Base-by-base conservation (phyloP, 2,329 filamentous ascomycete genomes). In the Penicillium sp. region DNA sequence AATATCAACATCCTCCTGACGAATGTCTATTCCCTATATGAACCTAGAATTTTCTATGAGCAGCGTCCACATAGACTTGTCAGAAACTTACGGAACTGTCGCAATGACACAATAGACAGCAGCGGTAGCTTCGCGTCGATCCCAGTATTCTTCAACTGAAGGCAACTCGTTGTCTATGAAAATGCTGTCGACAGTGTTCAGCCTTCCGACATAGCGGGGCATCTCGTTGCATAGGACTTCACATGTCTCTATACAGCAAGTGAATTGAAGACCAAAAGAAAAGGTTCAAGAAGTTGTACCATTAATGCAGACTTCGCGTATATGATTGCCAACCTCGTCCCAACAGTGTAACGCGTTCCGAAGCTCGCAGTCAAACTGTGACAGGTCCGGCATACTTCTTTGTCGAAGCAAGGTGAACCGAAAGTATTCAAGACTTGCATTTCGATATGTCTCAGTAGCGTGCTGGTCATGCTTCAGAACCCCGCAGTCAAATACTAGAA, bases 131-230 rank as follows among this genome's bases (percentile, higher is more conserved):
- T 50, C 54, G 10, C 54, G 54, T 14, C 54, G 44, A 11, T 41
- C 33, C 54, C 54, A 56, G 36, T 56, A 56, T 40, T 56, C 19
- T n/a, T 56, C 27, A 9, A 50, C 13, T 14, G 54, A 50, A 3
- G 54, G 54, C 18, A 47, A 5, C 14, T 56, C 35, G 22, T 56
- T 33, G 24, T 39, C 36, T 39, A 24, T 49, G 37, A 56, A 56
- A 24, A 56, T 50, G 37, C 33, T 56, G 44, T 56, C 46, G 33
- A 56, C 46, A 24, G 50, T 56, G 36, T 50, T 47, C 44, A 56
- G 46, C 24, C 54, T 56, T 11, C 36, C 36, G 13, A 56, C 36
- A 27, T 56, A 56, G 41, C 54, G 22, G 9, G 50, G 36, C 54
- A 56, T 56, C 27, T 56, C 54, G 11, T 49, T 39, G 18, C 46